A percentile compares a stretch with the other conserved stretches of the same genome.
phyloP scores from a whole-genome alignment of 148 eudicot species.

The Arctostaphylos glauca region DNA sequence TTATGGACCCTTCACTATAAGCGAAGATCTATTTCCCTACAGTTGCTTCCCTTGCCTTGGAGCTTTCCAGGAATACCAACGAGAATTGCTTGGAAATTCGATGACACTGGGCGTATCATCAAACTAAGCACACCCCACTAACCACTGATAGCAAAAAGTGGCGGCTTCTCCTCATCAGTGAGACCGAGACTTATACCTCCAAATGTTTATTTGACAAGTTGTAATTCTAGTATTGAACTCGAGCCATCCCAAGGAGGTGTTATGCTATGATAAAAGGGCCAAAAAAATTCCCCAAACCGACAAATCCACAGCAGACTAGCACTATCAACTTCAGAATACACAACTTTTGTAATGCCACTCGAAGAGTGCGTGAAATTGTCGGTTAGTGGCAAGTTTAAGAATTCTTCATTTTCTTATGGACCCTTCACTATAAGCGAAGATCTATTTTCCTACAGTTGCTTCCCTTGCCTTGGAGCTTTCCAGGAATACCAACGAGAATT shows the following conservation, averaged over 20 bases:
- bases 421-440: neutral
- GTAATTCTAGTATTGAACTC: neutral
- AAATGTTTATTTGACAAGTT: neutral
- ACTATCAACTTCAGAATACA: neutral
- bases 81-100: neutral
- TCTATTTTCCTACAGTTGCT: neutral
- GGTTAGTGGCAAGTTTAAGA: too few relatives aligned
- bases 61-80: neutral
- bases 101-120: neutral
- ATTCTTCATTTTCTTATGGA: too few relatives aligned
- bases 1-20: neutral
- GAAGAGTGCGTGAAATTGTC: too few relatives aligned
- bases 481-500: neutral
- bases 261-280: neutral
- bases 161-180: neutral
- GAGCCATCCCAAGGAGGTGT: neutral
- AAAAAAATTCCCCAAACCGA: neutral
- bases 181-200: neutral
- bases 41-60: neutral
- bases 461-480: neutral
- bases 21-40: neutral
- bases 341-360: neutral
- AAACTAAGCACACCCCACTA: neutral
- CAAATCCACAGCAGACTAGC: neutral
- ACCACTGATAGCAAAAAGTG: neutral